Base-by-base conservation (phyloP, 352 stramenopile genomes). In the Phytophthora melonis region DNA sequence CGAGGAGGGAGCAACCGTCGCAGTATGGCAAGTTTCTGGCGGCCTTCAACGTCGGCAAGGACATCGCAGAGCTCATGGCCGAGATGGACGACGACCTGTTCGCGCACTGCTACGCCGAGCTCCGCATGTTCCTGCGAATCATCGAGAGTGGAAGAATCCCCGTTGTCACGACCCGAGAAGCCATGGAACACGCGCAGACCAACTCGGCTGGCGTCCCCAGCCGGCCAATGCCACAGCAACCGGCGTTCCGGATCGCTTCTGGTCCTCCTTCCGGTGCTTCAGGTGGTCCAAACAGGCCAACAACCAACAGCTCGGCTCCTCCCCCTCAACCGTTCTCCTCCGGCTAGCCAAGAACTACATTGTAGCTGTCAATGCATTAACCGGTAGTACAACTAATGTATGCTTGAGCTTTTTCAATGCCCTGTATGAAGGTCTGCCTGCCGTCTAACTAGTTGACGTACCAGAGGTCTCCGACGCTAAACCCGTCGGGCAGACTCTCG, bases 401-500 rank as follows among this genome's bases (percentile, higher is more conserved):
- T 45, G 36, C 36, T 18, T 45, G 11, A 45, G 2, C 36, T 45
- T 45, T 45, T 14, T 7, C 36, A 45, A 45, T 45, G 30, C 30
- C 30, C 30, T 34, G 36, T 62, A 32, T 10, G 49, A 6, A 30
- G 27, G 27, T 30, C 27, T 30, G 27, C 27, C 47, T 16, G 13
- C 25, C 55, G 27, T 25, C 25, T 74, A 30, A 30, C 27, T 30
- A 91, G 66, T 79, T 87, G 53, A 91, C 83, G 58, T 81, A 86
- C 90, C 90, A 97, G 21, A 95, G 69, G 36, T 93, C 82, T 1
- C 74, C 68, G 21, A 94, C 71, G 8, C 78, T 86, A 43, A 95
- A 93, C 23, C 92, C 92, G 41, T 92, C 82, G 0, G 90, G 90
- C 3, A 97, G 80, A 56, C 83, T 91, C 74, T 98, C 93, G 43